A percentile compares a stretch with the other conserved stretches of the same genome.
Evolutionary conservation across 2,329 filamentous ascomycete species (phyloP).

Genomic region (Hypomyces perniciosus): DNA sequence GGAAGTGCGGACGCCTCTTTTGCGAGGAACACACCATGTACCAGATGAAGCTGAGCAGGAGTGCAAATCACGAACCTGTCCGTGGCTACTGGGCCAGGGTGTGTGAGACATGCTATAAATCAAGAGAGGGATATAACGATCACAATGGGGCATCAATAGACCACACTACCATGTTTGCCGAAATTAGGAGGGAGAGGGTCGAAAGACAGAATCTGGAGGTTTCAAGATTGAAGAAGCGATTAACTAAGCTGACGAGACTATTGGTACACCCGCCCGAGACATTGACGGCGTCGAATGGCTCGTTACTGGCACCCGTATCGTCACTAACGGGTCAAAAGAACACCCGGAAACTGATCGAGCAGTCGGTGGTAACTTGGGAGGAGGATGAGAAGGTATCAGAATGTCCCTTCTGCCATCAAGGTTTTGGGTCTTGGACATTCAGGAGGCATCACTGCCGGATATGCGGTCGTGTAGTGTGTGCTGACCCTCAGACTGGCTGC

Average conservation of each 20-base stretch:
- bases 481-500: constrained; percentile 76
- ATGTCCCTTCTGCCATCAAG: constrained; percentile 93
- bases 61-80: constrained; percentile 83
- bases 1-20: constrained; percentile 87
- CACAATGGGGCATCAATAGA: constrained; percentile 66
- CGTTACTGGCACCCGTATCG: constrained; percentile 54
- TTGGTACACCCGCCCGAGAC: constrained; percentile 71
- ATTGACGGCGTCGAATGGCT: constrained; percentile 43
- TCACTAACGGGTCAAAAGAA: constrained; percentile 63
- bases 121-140: constrained; percentile 90
- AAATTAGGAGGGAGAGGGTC: constrained; percentile 67
- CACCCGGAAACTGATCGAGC: constrained; percentile 74
- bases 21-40: constrained; percentile 99
- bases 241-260: constrained; percentile 83
- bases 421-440: constrained; percentile 90
- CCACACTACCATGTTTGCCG: constrained; percentile 64
- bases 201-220: constrained; percentile 85
- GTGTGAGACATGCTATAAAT: constrained; percentile 99
- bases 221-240: constrained; percentile 80
- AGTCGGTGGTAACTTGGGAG: constrained; percentile 92
- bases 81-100: constrained; percentile 90
- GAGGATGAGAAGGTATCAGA: constrained; percentile 74
- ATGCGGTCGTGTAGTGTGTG: constrained; percentile 89
- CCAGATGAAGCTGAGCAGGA: constrained; percentile 92
- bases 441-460: constrained; percentile 90